A percentile compares a stretch with the other conserved stretches of the same genome.
Conservation (phyloP, 73 alveolate genomes). For the Breviolum minutum region DNA sequence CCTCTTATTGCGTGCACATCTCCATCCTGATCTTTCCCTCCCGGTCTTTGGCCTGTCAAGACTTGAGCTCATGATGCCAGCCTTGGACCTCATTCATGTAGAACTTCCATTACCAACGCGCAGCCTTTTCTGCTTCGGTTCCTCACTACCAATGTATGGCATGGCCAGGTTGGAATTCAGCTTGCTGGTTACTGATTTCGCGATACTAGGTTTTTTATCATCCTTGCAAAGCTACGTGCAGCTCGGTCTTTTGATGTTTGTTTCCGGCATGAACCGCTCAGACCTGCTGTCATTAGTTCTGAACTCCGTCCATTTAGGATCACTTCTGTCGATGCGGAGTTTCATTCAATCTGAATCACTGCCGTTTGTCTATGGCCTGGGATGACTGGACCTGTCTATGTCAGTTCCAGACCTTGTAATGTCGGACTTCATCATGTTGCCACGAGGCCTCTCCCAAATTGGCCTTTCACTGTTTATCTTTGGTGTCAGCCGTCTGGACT, state of each 20-base stretch:
- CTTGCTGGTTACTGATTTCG: conserved; percentile 8
- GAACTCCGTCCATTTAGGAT: conserved; percentile 33
- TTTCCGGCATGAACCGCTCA: conserved; percentile 34
- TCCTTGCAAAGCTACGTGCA: neutral
- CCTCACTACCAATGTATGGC: conserved; percentile 30
- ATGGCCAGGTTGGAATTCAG: conserved; percentile 10
- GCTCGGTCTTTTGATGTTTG: neutral
- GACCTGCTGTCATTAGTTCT: neutral
- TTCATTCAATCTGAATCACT: neutral
- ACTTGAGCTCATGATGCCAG: neutral
- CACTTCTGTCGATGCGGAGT: neutral
- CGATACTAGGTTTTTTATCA: neutral
- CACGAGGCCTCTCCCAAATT: neutral
- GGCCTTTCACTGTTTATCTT: neutral
- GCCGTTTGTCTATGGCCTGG: conserved; percentile 16
- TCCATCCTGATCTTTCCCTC: neutral
- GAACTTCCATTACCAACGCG: neutral
- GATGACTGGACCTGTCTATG: neutral
- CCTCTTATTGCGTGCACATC: neutral
- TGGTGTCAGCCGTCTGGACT: conserved; percentile 25
- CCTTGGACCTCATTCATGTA: neutral
- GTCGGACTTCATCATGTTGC: neutral
- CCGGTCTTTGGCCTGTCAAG: conserved; percentile 46
- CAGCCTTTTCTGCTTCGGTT: neutral
- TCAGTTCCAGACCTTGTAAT: neutral